Evolutionary conservation across 148 eudicot genomes (phyloP).

Genomic region (Heliamphora exappendiculata): DNA sequence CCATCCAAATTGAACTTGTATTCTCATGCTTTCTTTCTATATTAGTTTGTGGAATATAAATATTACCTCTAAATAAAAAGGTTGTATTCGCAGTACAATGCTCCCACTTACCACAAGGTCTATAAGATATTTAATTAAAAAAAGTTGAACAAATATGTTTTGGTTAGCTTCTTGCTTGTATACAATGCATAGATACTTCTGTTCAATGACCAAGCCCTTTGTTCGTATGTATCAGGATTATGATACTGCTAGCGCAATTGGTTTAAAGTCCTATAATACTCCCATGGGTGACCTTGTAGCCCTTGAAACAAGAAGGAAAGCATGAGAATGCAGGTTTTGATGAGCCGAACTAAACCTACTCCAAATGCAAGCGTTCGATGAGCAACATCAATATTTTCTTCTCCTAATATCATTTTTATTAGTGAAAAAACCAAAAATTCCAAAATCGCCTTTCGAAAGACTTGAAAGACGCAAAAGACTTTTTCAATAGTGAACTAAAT

Average conservation of each 20-base stretch:
- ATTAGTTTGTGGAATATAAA: no score
- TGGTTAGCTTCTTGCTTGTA: neutral
- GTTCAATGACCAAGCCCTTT: conserved; percentile 7
- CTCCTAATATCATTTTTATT: neutral
- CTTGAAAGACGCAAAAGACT: neutral
- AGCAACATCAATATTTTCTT: no score
- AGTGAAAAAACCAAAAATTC: neutral
- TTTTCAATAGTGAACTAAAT: neutral
- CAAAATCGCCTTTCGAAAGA: no score
- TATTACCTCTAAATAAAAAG: no score
- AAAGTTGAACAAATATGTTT: neutral
- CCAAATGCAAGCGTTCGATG: no score
- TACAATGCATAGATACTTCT: neutral
- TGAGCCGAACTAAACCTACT: no score
- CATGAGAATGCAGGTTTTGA: no score
- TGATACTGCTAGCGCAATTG: conserved; percentile 68
- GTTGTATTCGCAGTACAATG: no score
- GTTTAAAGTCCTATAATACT: conserved; percentile 76
- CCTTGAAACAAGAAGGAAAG: conserved; percentile 52
- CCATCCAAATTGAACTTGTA: no score
- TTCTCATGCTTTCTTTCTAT: no score
- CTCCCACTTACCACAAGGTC: no score
- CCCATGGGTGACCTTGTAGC: conserved; percentile 83
- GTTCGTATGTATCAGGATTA: conserved; percentile 41
- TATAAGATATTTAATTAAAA: no score